Base-by-base conservation (phyloP, 1,139 yeast genomes). In the Scheffersomyces titani region DNA sequence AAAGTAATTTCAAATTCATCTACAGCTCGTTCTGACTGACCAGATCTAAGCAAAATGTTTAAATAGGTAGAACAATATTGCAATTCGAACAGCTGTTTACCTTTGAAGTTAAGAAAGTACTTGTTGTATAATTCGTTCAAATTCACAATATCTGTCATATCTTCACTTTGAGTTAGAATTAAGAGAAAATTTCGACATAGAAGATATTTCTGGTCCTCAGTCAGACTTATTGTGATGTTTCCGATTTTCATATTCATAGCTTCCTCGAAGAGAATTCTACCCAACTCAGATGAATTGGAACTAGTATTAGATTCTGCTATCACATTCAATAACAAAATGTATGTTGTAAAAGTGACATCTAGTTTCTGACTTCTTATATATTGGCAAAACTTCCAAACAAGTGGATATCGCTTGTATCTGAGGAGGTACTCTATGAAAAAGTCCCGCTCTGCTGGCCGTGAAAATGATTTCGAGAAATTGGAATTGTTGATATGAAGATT, bases 51-150 rank as follows among this genome's bases (percentile, higher is more conserved):
- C 19, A 73, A 64, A 0, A 69, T 62, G 46, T 66, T 61, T 45
- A 74, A 52, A 52, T 66, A 67, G 6, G 76, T 68, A 5, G 66
- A 58, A 52, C 70, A 67, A 56, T 73, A 75, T 11, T 59, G 51
- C 6, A 58, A n/a, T n/a, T 59, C 64, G 6, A 61, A 46, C 49
- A 19, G 24, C 22, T 46, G 49, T 7, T 22, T 46, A 16, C 49
- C 49, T n/a, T 46, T 46, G 49, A 46, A 46, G 22, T 19, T 54
- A 1, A 53, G 52, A 4, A 69, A 60, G 54, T 62, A 61, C 20
- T 61, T 62, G 24, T 64, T 65, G 65, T 69, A 71, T 4, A 72
- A 54, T 19, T 59, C 49, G 47, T 70, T 69, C 19, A 73, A 55
- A 2, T 55, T 56, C 18, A 67, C 52, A 0, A 69, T 55, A 49